Evolutionary conservation across 805 yeast genomes (phyloP).

Genomic region (Pichia eremophila): DNA sequence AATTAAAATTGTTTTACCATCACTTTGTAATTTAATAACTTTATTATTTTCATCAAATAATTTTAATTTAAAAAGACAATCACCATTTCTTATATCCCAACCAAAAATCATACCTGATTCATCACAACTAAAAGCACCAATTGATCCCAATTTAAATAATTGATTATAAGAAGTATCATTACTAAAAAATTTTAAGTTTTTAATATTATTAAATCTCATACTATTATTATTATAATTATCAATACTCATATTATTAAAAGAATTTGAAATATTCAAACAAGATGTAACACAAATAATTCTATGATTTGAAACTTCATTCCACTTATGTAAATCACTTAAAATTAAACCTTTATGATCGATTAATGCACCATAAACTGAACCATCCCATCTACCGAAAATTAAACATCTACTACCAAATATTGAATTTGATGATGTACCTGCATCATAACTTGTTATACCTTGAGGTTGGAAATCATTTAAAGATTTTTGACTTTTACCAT

Average conservation of each 20-base stretch:
- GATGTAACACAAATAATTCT: conserved; percentile 7
- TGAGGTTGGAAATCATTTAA: conserved; percentile 20
- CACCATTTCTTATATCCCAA: conserved; percentile 25
- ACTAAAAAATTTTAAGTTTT: neutral
- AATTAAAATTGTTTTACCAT: conserved; percentile 21
- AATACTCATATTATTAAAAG: neutral
- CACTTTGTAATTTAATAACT: conserved; percentile 20
- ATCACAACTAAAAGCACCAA: conserved; percentile 26
- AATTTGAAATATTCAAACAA: conserved; percentile 3
- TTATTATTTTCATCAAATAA: neutral
- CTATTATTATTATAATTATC: neutral
- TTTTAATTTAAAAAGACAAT: neutral
- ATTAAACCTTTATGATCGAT: conserved; percentile 15
- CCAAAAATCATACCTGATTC: conserved; percentile 20
- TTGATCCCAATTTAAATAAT: conserved; percentile 18
- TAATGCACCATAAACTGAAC: conserved; percentile 21
- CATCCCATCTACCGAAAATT: conserved; percentile 28
- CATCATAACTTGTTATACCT: conserved; percentile 23
- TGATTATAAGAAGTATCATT: conserved; percentile 11
- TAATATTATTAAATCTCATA: no score
- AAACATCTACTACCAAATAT: conserved; percentile 16
- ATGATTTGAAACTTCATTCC: neutral
- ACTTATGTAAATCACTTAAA: conserved; percentile 6
- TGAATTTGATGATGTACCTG: conserved; percentile 7
- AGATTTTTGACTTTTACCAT: conserved; percentile 7